phyloP scores from a whole-genome alignment of 1,139 yeast genomes.

The Lodderomyces jiufengensis region DNA sequence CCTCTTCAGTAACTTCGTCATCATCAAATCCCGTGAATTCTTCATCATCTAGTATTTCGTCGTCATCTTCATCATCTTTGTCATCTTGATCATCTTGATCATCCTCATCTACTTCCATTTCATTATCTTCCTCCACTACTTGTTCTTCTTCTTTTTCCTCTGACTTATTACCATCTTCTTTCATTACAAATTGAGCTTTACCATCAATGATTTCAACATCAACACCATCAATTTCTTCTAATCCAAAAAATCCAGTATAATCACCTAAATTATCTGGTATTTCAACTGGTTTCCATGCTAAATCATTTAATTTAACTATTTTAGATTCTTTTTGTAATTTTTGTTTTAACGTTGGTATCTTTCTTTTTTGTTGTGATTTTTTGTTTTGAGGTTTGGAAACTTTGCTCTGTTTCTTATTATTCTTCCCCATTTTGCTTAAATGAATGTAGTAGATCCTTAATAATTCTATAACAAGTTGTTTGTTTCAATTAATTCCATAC shows the following conservation, averaged over 20 bases:
- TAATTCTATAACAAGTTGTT: too few species aligned
- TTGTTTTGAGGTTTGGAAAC: slow-evolving; percentile 8
- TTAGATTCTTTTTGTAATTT: slow-evolving; percentile 34
- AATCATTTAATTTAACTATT: slow-evolving; percentile 46
- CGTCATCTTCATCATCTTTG: slow-evolving; percentile 12
- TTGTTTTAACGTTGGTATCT: slow-evolving; percentile 30
- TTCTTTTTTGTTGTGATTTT: slow-evolving; percentile 8
- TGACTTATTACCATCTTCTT: slow-evolving; percentile 28
- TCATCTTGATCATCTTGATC: slow-evolving; percentile 11
- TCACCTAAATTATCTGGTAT: slow-evolving; percentile 83
- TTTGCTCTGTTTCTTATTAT: slow-evolving; percentile 5
- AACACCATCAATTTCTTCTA: slow-evolving; percentile 93
- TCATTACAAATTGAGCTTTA: slow-evolving; percentile 56
- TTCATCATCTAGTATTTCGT: slow-evolving; percentile 16
- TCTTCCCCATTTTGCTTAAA: background rate
- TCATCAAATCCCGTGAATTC: slow-evolving; percentile 29
- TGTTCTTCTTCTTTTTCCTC: slow-evolving; percentile 15
- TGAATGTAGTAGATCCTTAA: too few species aligned
- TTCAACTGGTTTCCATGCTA: slow-evolving; percentile 78
- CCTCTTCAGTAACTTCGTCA: slow-evolving; percentile 10
- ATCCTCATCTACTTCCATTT: slow-evolving; percentile 15
- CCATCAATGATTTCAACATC: slow-evolving; percentile 71
- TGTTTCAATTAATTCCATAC: too few species aligned
- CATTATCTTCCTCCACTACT: slow-evolving; percentile 13
- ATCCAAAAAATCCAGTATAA: slow-evolving; percentile 85